Percentiles rank a stretch among this genome's conserved stretches.
Conservation (phyloP, 148 eudicot genomes). For the Vaccinium vitisidaea region DNA sequence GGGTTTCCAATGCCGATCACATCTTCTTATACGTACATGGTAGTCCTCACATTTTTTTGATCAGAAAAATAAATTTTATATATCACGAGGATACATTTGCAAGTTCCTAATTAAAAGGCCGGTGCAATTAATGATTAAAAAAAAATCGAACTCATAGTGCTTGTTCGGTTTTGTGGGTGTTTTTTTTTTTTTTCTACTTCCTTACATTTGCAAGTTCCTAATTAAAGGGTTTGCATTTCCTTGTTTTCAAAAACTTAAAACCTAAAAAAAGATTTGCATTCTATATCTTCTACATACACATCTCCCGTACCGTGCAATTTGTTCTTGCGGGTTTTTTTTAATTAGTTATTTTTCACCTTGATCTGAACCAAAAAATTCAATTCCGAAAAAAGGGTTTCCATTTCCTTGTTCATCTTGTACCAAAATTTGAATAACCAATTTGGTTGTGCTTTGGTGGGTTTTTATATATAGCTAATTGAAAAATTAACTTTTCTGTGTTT, state of each 20-base stretch:
- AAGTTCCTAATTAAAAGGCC: background rate
- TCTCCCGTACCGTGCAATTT: background rate
- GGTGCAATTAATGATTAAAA: background rate
- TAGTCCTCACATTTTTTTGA: no score
- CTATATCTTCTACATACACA: background rate
- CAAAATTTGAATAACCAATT: background rate
- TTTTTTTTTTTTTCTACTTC: background rate
- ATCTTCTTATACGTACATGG: background rate
- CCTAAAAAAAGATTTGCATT: background rate
- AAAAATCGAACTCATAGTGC: background rate
- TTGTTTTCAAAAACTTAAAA: background rate
- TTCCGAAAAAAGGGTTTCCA: background rate
- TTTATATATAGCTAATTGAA: background rate
- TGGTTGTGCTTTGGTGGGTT: background rate
- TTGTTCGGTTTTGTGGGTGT: background rate
- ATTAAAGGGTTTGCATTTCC: background rate
- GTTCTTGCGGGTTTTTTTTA: background rate
- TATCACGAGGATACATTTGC: no score
- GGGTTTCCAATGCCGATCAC: constrained; percentile 9
- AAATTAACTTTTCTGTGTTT: background rate
- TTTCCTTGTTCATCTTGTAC: background rate
- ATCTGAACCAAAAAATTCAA: background rate
- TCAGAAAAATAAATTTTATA: no score
- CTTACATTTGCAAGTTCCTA: no score
- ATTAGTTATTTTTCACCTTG: background rate